These are phyloP conservation scores for Kentomonas sorsogonicus DNA, from an alignment of 208 protist genomes.

Conservation along the genomic window DNA sequence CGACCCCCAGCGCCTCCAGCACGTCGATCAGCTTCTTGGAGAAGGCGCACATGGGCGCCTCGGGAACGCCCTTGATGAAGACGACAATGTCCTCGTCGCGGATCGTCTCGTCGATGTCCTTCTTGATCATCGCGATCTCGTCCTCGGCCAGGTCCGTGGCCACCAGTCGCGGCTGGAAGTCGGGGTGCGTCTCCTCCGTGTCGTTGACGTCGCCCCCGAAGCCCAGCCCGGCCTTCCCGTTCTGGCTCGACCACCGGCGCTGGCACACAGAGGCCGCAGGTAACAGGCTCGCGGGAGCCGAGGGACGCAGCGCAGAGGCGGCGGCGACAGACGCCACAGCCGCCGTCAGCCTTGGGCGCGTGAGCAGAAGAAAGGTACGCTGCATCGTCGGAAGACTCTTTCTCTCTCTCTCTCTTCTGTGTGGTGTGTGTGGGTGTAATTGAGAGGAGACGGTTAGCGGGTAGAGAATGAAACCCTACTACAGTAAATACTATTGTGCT, in stretches of 20 bases:
- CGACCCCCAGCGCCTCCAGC: slow-evolving; percentile 85
- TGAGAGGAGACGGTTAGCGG: too few relatives aligned
- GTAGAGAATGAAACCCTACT: background rate
- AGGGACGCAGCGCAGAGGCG: background rate
- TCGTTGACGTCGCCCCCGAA: slow-evolving; percentile 59
- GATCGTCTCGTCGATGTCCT: slow-evolving; percentile 87
- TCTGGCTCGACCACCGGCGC: background rate
- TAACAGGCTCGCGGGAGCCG: background rate
- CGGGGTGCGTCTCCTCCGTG: slow-evolving; percentile 74
- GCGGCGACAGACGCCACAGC: background rate
- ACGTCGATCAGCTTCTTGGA: slow-evolving; percentile 90
- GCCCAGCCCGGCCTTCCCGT: background rate
- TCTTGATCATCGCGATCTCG: slow-evolving; percentile 81
- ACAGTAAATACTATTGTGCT: background rate
- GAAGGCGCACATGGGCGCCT: slow-evolving; percentile 95
- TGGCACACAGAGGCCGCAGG: background rate
- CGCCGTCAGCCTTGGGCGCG: background rate
- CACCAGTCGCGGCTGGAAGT: slow-evolving; percentile 79
- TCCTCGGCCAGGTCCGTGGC: slow-evolving; percentile 61
- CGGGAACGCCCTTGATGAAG: slow-evolving; percentile 96
- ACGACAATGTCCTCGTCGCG: slow-evolving; percentile 87
- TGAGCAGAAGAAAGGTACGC: background rate
- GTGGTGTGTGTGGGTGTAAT: background rate
- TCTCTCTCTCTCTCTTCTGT: background rate
- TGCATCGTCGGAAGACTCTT: background rate